A percentile compares a stretch with the other conserved stretches of the same genome.
These are phyloP conservation scores for Acanthamoeba quina DNA, from an alignment of 208 protist species.

Conservation along the genomic window DNA sequence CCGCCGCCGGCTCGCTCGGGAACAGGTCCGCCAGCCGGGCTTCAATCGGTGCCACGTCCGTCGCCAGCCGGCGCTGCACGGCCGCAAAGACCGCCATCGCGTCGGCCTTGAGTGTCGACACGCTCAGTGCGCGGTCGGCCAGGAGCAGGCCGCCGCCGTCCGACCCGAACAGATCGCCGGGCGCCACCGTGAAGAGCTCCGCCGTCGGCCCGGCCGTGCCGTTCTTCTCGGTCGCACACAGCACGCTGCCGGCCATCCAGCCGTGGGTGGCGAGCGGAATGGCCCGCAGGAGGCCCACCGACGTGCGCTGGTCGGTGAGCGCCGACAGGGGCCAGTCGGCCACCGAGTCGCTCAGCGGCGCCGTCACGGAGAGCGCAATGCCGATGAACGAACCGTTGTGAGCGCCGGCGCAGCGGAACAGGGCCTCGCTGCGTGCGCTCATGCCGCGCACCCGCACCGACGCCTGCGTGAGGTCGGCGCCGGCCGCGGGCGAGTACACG, in stretches of 20 bases:
- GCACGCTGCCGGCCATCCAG: background rate
- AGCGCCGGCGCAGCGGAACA: background rate
- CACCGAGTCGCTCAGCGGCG: background rate
- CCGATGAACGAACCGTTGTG: background rate
- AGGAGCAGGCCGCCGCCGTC: background rate
- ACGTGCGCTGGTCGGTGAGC: background rate
- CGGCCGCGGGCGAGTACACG: background rate
- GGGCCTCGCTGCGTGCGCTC: slow-evolving; percentile 32
- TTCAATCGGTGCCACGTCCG: background rate
- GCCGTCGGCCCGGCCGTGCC: too few relatives aligned
- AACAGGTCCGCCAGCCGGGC: background rate
- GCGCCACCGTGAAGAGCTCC: background rate
- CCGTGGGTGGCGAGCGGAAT: background rate
- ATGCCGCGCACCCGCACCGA: background rate
- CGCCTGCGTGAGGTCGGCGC: background rate
- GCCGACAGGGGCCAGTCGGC: background rate
- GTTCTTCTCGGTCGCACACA: background rate
- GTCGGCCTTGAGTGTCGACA: background rate
- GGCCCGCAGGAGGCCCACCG: background rate
- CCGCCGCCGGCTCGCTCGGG: background rate
- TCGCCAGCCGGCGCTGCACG: background rate
- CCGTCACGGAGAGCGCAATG: background rate
- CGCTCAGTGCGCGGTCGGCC: background rate
- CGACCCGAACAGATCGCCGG: background rate
- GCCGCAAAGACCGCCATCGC: background rate